These are phyloP conservation scores for Termitomyces sp. DNA, from an alignment of 768 basidiomycete species.

Conservation along the genomic window DNA sequence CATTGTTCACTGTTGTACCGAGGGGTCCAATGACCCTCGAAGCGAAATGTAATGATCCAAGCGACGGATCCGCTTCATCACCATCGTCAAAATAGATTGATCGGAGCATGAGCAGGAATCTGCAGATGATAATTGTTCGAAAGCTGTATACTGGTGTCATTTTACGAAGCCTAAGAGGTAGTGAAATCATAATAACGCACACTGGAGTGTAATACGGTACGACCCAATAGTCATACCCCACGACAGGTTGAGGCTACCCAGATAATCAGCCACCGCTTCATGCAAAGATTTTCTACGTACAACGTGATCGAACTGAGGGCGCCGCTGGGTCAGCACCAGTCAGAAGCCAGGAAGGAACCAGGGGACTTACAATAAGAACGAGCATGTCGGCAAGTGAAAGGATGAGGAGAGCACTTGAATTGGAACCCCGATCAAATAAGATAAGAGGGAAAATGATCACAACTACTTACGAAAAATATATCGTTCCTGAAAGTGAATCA, in stretches of 20 bases:
- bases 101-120: conserved; percentile 29
- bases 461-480: conserved; percentile 27
- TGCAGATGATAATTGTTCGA: conserved; percentile 33
- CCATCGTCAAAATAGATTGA: conserved; percentile 24
- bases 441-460: background rate
- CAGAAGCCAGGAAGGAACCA: background rate
- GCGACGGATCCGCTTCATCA: conserved; percentile 12
- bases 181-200: conserved; percentile 17
- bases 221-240: conserved; percentile 33
- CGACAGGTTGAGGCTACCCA: conserved; percentile 25
- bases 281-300: background rate
- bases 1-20: conserved; percentile 25
- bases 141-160: conserved; percentile 19
- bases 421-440: background rate
- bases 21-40: conserved; percentile 27
- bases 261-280: background rate
- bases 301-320: conserved; percentile 12
- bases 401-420: conserved; percentile 24
- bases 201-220: conserved; percentile 34
- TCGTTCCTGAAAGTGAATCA: conserved; percentile 10
- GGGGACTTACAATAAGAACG: conserved; percentile 25
- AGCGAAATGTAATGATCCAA: conserved; percentile 21
- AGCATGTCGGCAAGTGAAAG: conserved; percentile 20
- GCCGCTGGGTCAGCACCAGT: background rate
- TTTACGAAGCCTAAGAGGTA: background rate